These are phyloP conservation scores for Avena eriantha DNA, from an alignment of 176 grass and related monocot species.

Conservation along the genomic window DNA sequence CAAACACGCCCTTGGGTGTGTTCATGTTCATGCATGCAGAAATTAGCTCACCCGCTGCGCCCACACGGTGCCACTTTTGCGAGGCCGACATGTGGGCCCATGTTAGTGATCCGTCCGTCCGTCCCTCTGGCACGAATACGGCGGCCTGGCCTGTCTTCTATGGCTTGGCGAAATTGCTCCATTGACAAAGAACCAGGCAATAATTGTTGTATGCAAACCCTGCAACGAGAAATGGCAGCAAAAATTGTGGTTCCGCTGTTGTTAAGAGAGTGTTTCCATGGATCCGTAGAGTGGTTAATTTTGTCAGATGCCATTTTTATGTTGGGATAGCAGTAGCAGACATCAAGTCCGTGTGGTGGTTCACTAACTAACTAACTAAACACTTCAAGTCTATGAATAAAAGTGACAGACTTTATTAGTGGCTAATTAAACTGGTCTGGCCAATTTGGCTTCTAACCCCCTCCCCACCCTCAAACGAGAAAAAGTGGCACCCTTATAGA, in stretches of 20 bases:
- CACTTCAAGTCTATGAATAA: not conserved
- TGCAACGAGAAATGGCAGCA: not conserved
- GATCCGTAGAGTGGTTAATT: not conserved
- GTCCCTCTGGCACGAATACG: too few relatives aligned
- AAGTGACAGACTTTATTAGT: conserved; percentile 4
- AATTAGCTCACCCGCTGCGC: too few relatives aligned
- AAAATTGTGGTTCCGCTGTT: not conserved
- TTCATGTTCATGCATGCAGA: too few relatives aligned
- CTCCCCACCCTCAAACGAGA: not conserved
- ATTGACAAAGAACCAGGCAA: not conserved
- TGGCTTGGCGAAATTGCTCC: not conserved
- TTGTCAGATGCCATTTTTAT: too few relatives aligned
- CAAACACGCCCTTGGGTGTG: too few relatives aligned
- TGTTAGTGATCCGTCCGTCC: not conserved
- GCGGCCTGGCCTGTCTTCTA: not conserved
- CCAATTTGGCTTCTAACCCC: not conserved
- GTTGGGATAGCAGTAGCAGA: not conserved
- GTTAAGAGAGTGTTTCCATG: not conserved
- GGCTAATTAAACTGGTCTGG: not conserved
- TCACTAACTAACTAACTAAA: not conserved
- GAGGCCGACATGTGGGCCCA: conserved; percentile 21
- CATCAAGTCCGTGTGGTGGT: not conserved
- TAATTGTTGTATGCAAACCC: not conserved
- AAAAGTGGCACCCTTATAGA: not conserved
- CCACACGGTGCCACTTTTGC: not conserved